phyloP scores from a whole-genome alignment of 352 stramenopile species.

The Phytophthora palmivora region DNA sequence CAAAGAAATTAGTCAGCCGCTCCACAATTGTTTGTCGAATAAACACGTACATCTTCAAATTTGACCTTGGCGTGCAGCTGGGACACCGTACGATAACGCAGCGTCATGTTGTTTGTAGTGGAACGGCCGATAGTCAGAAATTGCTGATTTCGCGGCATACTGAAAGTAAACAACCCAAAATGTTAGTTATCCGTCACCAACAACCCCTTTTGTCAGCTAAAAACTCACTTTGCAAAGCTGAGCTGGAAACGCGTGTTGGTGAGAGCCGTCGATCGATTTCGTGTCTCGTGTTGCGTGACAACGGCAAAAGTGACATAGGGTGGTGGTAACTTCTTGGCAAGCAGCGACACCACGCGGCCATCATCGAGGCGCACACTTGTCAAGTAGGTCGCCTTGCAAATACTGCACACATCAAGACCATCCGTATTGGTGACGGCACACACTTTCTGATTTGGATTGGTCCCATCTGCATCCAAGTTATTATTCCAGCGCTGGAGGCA shows the following conservation, averaged over 20 bases:
- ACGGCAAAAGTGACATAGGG: conserved; percentile 93
- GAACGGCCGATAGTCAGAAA: conserved; percentile 82
- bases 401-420: conserved; percentile 88
- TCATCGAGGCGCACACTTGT: conserved; percentile 89
- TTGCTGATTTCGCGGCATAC: conserved; percentile 70
- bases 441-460: conserved; percentile 87
- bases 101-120: conserved; percentile 87
- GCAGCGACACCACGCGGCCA: conserved; percentile 84
- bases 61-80: conserved; percentile 87
- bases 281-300: conserved; percentile 90
- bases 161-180: conserved; percentile 27
- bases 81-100: conserved; percentile 87
- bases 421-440: conserved; percentile 92
- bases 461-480: conserved; percentile 80
- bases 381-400: conserved; percentile 93
- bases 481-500: conserved; percentile 94
- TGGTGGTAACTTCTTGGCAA: conserved; percentile 87
- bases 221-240: conserved; percentile 89
- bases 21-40: neutral
- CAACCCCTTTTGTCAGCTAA: neutral
- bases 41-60: conserved; percentile 73
- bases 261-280: conserved; percentile 81
- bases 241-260: conserved; percentile 94
- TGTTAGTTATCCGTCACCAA: conserved; percentile 15
- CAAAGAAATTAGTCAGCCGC: conserved; percentile 7